Conservation (phyloP, 2,329 filamentous ascomycete genomes). For the Fusarium nematophilum region DNA sequence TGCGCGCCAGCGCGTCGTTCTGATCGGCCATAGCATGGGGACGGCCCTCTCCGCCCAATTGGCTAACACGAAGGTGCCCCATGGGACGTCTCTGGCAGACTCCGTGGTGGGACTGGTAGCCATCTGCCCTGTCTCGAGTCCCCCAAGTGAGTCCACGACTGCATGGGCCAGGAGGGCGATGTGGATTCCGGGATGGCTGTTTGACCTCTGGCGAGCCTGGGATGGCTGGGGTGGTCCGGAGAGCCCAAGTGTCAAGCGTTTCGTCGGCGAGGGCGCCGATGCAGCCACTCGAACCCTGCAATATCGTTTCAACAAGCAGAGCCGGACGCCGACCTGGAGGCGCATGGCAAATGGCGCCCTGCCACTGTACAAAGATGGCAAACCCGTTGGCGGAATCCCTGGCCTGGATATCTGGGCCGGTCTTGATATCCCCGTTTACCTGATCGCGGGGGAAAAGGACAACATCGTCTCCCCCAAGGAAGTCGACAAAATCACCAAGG, state of each 20-base stretch:
- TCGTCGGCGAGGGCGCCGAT: slow-evolving; percentile 76
- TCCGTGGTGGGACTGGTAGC: slow-evolving; percentile 81
- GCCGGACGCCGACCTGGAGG: slow-evolving; percentile 82
- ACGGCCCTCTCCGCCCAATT: slow-evolving; percentile 81
- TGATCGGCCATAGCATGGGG: slow-evolving; percentile 93
- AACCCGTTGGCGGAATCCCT: slow-evolving; percentile 72
- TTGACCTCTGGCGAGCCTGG: slow-evolving; percentile 81
- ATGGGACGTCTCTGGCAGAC: slow-evolving; percentile 64
- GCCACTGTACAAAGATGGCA: slow-evolving; percentile 66
- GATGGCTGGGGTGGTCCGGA: slow-evolving; percentile 82
- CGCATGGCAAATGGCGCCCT: slow-evolving; percentile 81
- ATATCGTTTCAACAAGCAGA: slow-evolving; percentile 83
- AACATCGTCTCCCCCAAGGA: slow-evolving; percentile 78
- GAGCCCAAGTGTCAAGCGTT: slow-evolving; percentile 82
- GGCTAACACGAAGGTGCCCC: slow-evolving; percentile 59
- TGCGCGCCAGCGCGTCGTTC: slow-evolving; percentile 75
- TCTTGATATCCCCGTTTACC: slow-evolving; percentile 78
- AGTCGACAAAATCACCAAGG: slow-evolving; percentile 71
- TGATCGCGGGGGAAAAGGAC: slow-evolving; percentile 84
- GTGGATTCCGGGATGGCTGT: slow-evolving; percentile 76
- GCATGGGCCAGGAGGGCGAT: slow-evolving; percentile 67
- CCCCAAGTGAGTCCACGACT: slow-evolving; percentile 62
- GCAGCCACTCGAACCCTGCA: slow-evolving; percentile 75
- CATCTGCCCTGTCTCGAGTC: slow-evolving; percentile 80
- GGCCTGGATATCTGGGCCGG: slow-evolving; percentile 77